A percentile compares a stretch with the other conserved stretches of the same genome.
Evolutionary conservation across 2,329 filamentous ascomycete genomes (phyloP).

Genomic region (Penicillium expansum): DNA sequence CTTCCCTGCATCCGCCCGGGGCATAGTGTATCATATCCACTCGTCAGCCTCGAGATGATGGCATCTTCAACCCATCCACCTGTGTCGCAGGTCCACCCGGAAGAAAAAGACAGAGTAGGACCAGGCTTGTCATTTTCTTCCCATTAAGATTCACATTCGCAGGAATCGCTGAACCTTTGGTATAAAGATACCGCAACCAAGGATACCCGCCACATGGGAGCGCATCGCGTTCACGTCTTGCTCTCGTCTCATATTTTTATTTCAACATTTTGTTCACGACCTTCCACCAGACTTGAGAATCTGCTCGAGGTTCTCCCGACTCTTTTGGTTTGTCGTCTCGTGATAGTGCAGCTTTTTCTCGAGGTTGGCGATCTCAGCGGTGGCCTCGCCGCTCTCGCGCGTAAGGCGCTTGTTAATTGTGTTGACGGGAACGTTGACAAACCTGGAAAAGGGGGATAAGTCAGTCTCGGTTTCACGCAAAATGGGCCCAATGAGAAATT

Average conservation of each 20-base stretch:
- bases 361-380: conserved; percentile 74
- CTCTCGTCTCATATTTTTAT: neutral
- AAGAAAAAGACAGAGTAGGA: neutral
- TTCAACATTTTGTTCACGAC: conserved; percentile 20
- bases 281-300: conserved; percentile 64
- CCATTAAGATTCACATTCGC: neutral
- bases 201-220: neutral
- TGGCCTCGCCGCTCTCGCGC: conserved; percentile 69
- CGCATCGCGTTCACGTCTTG: neutral
- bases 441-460: conserved; percentile 57
- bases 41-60: neutral
- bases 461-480: neutral
- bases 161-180: neutral
- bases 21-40: neutral
- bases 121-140: neutral
- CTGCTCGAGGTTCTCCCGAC: conserved; percentile 83
- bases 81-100: neutral
- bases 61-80: neutral
- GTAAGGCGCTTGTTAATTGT: conserved; percentile 74
- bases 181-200: neutral
- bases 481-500: neutral
- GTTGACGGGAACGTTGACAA: conserved; percentile 72
- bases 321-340: conserved; percentile 94
- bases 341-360: conserved; percentile 89
- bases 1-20: neutral